Conservation (phyloP, 441 rosid genomes). For the Theobroma grandiflorum region DNA sequence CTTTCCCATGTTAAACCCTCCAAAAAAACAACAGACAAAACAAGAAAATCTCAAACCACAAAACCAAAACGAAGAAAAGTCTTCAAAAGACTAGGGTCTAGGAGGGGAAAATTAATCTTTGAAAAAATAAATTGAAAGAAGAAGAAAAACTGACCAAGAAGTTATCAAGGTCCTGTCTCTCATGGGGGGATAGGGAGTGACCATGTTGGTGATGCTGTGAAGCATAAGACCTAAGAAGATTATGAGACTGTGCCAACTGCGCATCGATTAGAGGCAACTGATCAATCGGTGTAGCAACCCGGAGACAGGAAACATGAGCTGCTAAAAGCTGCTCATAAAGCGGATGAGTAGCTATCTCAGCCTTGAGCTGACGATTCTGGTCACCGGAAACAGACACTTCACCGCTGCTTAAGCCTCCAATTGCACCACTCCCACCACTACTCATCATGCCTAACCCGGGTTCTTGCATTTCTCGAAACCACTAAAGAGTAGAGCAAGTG, state of each 20-base stretch:
- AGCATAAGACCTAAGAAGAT: slow-evolving; percentile 83
- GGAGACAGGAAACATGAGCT: slow-evolving; percentile 89
- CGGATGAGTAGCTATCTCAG: slow-evolving; percentile 86
- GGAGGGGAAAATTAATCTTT: neutral
- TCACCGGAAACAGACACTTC: slow-evolving; percentile 53
- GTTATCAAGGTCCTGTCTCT: slow-evolving; percentile 89
- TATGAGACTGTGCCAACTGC: slow-evolving; percentile 84
- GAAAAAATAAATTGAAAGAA: neutral
- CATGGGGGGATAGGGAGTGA: slow-evolving; percentile 60
- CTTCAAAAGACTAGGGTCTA: neutral
- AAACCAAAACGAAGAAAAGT: neutral
- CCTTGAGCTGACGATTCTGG: slow-evolving; percentile 68
- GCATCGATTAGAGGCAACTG: slow-evolving; percentile 93
- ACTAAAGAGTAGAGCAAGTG: neutral
- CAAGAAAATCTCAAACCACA: neutral
- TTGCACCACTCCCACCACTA: slow-evolving; percentile 42
- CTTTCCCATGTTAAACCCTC: slow-evolving; percentile 2
- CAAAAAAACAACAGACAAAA: neutral
- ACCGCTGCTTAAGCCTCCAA: slow-evolving; percentile 45
- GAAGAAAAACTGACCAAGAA: slow-evolving; percentile 64
- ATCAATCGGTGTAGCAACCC: slow-evolving; percentile 96
- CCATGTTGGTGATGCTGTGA: slow-evolving; percentile 49
- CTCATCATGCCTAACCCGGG: slow-evolving; percentile 79
- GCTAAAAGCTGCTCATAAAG: slow-evolving; percentile 82
- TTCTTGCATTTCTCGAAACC: slow-evolving; percentile 62